These are phyloP conservation scores for Stachybotrys elegans DNA, from an alignment of 2,329 filamentous ascomycete species.

Conservation along the genomic window DNA sequence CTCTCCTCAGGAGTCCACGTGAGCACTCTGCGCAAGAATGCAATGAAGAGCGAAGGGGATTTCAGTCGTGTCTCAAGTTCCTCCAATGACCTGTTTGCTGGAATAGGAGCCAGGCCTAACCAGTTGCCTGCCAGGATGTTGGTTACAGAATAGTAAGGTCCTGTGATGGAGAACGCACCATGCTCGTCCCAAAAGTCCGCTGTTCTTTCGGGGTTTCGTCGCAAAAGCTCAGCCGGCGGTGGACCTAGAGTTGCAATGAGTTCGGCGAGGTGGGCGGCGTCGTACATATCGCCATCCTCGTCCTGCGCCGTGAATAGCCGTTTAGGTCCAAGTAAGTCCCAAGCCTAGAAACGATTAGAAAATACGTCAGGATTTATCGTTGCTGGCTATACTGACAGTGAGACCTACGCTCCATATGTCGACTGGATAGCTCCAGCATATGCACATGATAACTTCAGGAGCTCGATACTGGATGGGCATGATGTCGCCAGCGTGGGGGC, in stretches of 20 bases:
- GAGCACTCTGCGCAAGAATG: constrained; percentile 15
- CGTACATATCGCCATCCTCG: constrained; percentile 14
- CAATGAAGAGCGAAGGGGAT: constrained; percentile 12
- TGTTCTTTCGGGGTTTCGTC: constrained; percentile 8
- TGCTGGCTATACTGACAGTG: constrained; percentile 7
- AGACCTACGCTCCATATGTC: constrained; percentile 25
- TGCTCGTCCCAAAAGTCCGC: constrained; percentile 17
- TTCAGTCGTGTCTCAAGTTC: constrained; percentile 12
- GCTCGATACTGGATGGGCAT: constrained; percentile 20
- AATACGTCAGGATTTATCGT: background rate
- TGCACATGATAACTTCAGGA: constrained; percentile 16
- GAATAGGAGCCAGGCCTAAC: constrained; percentile 15
- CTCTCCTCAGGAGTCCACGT: constrained; percentile 15
- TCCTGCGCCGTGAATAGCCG: constrained; percentile 14
- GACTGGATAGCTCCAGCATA: constrained; percentile 18
- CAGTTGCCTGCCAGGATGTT: constrained; percentile 12
- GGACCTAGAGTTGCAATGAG: constrained; percentile 18
- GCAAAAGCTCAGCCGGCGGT: constrained; percentile 13
- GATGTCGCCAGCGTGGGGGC: constrained; percentile 21
- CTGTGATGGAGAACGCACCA: constrained; percentile 8
- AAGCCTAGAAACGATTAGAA: constrained; percentile 12
- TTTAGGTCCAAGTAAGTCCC: constrained; percentile 15
- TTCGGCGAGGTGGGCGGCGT: constrained; percentile 16
- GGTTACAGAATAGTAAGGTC: background rate
- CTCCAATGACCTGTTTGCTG: constrained; percentile 11